Base-by-base conservation (phyloP, 176 grass and related monocot species). In the Neostapfia colusana region DNA sequence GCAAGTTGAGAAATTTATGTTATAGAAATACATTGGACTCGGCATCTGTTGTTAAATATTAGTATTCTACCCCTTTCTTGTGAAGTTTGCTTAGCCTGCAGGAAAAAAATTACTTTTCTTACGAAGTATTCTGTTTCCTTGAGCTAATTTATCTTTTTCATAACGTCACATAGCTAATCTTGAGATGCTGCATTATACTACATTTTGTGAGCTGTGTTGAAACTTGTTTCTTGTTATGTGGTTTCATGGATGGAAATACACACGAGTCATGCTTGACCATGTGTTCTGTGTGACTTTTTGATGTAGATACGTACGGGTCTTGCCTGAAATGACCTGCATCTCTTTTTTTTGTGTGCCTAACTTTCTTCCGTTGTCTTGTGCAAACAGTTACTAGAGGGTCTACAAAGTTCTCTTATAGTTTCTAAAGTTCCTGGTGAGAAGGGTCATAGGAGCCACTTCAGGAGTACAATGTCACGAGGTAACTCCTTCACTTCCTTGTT, bases 381-480 rank as follows among this genome's bases (percentile, higher is more conserved):
- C 37, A 35, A 31, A 60, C 76, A 99, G 96, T 87, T 99, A 77
- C 56, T 99, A 4, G 96, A 99, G 77, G 96, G 96, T 31, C 70
- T 99, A 73, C 96, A 99, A 73, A 99, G 96, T 85, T 92, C 96
- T 67, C 88, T 99, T 67, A 73, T 89, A 42, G 62, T 90, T 67
- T 80, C 96, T 50, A 99, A 99, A 82, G 83, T 88, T 84, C 72
- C 89, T 44, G 83, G 67, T 11, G 96, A 99, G 17, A 99, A 92
- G 54, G 83, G 79, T 78, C 78, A 81, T 23, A 92, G 85, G 84
- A 82, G 76, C 23, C 74, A 73, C 45, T 85, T 44, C 55, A 87
- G 77, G 84, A 80, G 85, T 89, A 61, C 73, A 61, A 23, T 85
- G 41, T 90, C 89, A 78, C 90, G 88, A 89, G 96, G 92, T 99